Conservation (phyloP, 768 basidiomycete genomes). For the Pulveroboletus sp. region DNA sequence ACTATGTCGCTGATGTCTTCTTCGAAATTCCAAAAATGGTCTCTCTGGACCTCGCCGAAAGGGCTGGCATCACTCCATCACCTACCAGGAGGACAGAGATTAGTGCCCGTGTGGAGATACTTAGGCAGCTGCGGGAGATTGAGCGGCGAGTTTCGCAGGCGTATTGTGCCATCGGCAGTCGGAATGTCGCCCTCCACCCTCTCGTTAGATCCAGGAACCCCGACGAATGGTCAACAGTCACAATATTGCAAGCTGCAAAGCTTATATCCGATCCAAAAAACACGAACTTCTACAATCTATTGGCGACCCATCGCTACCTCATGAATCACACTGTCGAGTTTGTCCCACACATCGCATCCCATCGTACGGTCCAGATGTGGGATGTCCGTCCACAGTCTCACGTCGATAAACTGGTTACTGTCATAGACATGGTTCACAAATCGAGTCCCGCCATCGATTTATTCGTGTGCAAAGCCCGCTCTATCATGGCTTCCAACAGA, state of each 20-base stretch:
- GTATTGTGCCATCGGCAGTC: constrained; percentile 32
- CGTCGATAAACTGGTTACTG: constrained; percentile 45
- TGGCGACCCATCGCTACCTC: constrained; percentile 61
- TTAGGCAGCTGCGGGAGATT: constrained; percentile 55
- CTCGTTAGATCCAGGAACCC: constrained; percentile 42
- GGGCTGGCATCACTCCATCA: constrained; percentile 41
- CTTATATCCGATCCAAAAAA: constrained; percentile 34
- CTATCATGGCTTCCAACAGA: constrained; percentile 37
- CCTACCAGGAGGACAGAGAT: constrained; percentile 36
- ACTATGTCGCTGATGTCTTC: constrained; percentile 49
- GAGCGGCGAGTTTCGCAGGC: constrained; percentile 45
- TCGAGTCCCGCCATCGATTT: constrained; percentile 37
- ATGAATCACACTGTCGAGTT: constrained; percentile 53
- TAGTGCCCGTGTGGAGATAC: constrained; percentile 60
- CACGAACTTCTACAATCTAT: constrained; percentile 34
- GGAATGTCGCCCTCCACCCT: constrained; percentile 38
- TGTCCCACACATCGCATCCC: constrained; percentile 43
- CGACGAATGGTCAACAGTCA: constrained; percentile 52
- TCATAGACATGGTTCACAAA: constrained; percentile 46
- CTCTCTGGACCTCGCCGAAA: constrained; percentile 39
- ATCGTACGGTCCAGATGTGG: constrained; percentile 50
- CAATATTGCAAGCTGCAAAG: constrained; percentile 49
- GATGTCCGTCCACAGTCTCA: constrained; percentile 59
- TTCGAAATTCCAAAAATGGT: constrained; percentile 60
- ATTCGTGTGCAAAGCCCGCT: constrained; percentile 51